A percentile compares a stretch with the other conserved stretches of the same genome.
Evolutionary conservation across 176 grass and related monocot genomes (phyloP).

Genomic region (Chrysopogon serrulatus): DNA sequence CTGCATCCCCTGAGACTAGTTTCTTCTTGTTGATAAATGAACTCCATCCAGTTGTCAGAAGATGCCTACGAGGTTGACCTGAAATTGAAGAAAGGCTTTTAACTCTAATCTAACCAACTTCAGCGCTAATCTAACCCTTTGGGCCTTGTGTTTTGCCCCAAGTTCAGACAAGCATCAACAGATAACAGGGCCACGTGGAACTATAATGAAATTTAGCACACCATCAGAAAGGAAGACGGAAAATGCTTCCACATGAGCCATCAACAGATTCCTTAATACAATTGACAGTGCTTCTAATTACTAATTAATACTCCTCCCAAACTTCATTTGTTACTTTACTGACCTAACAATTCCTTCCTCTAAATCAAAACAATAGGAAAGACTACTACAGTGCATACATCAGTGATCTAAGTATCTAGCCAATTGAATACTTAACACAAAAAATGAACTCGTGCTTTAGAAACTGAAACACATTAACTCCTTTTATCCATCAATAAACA

Average conservation of each 20-base stretch:
- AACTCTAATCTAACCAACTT: neutral
- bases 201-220: neutral
- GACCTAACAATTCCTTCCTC: neutral
- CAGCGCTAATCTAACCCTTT: neutral
- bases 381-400: neutral
- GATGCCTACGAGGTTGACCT: slow-evolving; percentile 98
- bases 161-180: neutral
- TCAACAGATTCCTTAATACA: neutral
- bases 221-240: neutral
- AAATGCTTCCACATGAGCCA: neutral
- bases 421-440: neutral
- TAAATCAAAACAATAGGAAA: neutral
- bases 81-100: neutral
- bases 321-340: neutral
- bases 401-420: neutral
- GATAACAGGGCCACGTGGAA: neutral
- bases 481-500: neutral
- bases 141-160: neutral
- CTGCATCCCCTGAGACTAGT: slow-evolving; percentile 84
- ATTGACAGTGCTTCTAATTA: neutral
- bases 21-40: slow-evolving; percentile 95
- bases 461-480: neutral
- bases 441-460: neutral
- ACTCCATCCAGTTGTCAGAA: slow-evolving; percentile 96
- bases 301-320: neutral